These are phyloP conservation scores for Barbarea vulgaris DNA, from an alignment of 345 rosid species.

Conservation along the genomic window DNA sequence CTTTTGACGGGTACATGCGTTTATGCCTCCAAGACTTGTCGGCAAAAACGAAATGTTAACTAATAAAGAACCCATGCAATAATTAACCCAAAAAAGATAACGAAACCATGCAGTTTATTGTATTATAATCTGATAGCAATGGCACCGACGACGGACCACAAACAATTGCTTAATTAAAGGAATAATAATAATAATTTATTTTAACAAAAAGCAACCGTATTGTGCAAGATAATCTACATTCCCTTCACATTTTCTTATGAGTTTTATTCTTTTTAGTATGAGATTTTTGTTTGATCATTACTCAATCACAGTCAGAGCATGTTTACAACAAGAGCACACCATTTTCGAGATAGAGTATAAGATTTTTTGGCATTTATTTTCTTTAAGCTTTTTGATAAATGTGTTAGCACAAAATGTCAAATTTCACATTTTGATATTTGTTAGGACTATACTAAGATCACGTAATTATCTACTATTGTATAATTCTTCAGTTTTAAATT, in stretches of 20 bases:
- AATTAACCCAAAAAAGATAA: neutral
- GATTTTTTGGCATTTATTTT: neutral
- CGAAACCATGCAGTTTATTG: slow-evolving; percentile 11
- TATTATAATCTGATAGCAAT: slow-evolving; percentile 22
- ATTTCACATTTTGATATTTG: neutral
- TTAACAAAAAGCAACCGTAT: slow-evolving; percentile 22
- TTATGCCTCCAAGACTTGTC: slow-evolving; percentile 17
- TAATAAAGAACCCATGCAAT: slow-evolving; percentile 15
- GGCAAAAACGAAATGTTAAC: slow-evolving; percentile 7
- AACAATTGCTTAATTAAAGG: slow-evolving; percentile 7
- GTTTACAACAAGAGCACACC: slow-evolving; percentile 14
- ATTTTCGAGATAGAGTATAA: neutral
- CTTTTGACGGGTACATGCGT: slow-evolving; percentile 5
- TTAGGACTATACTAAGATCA: neutral
- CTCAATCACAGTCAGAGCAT: slow-evolving; percentile 22
- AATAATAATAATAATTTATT: neutral
- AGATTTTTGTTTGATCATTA: neutral
- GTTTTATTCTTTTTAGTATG: neutral
- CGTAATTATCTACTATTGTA: too few species aligned
- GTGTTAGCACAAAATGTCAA: neutral
- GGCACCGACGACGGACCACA: slow-evolving; percentile 32
- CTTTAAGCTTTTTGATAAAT: neutral
- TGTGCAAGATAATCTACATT: slow-evolving; percentile 32
- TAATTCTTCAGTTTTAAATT: too few species aligned
- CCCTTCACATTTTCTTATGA: slow-evolving; percentile 15